Base-by-base conservation (phyloP, 2,329 filamentous ascomycete genomes). In the Lachnellula occidentalis region DNA sequence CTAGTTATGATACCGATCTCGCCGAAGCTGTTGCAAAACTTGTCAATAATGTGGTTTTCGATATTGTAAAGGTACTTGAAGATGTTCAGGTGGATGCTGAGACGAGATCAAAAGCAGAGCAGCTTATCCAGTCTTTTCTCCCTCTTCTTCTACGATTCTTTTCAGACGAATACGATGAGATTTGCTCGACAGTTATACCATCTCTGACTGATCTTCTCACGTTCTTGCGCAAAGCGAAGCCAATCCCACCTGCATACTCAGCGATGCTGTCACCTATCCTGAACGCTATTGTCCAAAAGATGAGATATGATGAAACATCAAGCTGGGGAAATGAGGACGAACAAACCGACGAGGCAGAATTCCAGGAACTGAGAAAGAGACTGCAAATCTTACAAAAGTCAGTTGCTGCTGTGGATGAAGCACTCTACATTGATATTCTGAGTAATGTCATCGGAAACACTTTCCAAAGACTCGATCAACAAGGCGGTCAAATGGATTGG, bases 161-260 rank as follows among this genome's bases (percentile, higher is more conserved):
- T 73, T 88, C 91, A 22, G 94, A 99, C 71, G 92, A 99, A 69
- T 99, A 95, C 70, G 94, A 99, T 71, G 94, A 99, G 74, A 87
- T 99, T 63, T 97, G 94, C 76, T 95, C 92, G 36, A 94, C 90
- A 12, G 90, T 97, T 55, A 95, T 99, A 58, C 89, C 92, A 21
- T 92, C 90, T 37, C 82, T 97, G 53, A 96, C 90, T 48, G 95
- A 99, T 66, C 81, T 97, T 48, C 81, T 99, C 57, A 91, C 90
- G 27, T 92, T 95, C 70, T 81, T 97, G 61, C 87, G 94, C 54
- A 95, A 92, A 71, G 77, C 91, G 37, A 81, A 86, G 12, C 78
- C 83, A 19, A 77, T 95, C n/a, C 85, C 88, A 17, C 74, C 79
- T 47, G 82, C 88, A 53, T 94, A 95, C 70, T 78, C 83, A n/a